Evolutionary conservation across 805 yeast species (phyloP).

Genomic region (Lipomyces orientalis): DNA sequence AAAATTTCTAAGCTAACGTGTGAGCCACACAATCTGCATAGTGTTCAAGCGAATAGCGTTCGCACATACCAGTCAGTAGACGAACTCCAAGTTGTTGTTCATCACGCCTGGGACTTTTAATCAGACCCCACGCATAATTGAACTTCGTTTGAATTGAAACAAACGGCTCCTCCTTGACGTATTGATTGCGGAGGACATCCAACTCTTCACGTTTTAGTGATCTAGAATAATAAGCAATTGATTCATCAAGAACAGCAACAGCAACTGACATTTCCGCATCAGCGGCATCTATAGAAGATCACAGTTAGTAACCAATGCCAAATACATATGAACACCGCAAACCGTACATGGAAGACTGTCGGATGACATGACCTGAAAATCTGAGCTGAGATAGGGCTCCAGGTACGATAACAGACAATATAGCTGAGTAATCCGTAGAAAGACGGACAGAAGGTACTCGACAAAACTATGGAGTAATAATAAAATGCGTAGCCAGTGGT

Average conservation of each 20-base stretch:
- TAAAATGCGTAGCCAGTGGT: background rate
- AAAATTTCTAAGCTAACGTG: conserved; percentile 48
- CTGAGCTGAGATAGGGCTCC: too few species aligned
- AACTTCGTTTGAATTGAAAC: conserved; percentile 84
- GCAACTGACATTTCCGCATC: conserved; percentile 39
- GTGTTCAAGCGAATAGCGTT: background rate
- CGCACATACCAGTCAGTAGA: conserved; percentile 60
- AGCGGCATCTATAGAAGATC: conserved; percentile 36
- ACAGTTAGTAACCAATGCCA: conserved; percentile 1
- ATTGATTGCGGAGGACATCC: conserved; percentile 75
- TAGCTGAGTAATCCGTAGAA: background rate
- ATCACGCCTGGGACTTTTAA: conserved; percentile 66
- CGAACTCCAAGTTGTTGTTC: conserved; percentile 82
- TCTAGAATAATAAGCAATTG: conserved; percentile 5
- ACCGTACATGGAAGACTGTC: conserved; percentile 26
- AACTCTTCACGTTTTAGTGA: conserved; percentile 58
- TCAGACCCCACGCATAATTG: conserved; percentile 95
- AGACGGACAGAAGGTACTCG: background rate
- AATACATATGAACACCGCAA: background rate
- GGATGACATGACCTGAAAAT: conserved; percentile 11
- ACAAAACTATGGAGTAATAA: too few species aligned
- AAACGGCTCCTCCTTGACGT: conserved; percentile 76
- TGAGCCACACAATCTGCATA: background rate
- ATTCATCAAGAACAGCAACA: background rate
- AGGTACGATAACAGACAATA: too few species aligned